Evolutionary conservation across 2,329 filamentous ascomycete genomes (phyloP), one percentile per base, ranked within the genome.

Genomic region (Microcyclospora pomicola): DNA sequence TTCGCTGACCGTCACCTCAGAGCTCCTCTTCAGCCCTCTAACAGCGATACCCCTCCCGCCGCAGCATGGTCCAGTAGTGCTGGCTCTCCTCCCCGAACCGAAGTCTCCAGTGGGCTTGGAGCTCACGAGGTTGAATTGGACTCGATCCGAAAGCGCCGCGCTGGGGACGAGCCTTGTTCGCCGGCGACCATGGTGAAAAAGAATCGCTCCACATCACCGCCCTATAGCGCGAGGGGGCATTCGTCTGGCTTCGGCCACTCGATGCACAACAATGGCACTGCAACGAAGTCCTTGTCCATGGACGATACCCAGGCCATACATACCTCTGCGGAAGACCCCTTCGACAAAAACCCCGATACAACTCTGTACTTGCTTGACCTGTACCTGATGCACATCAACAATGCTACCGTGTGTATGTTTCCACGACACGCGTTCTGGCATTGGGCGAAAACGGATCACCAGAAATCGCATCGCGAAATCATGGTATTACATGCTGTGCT

Each of bases 401-500:
- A 66, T 40, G 65, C 65, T 4, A 63, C 68, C 9, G 73, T 72
- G 47, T 63, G 64, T 42, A 68, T 78, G 44, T 73, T 77, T 41
- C 73, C 74, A 2, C 62, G 64, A 28, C 54, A 60, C 30, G 60
- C 65, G 9, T 77, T 79, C 45, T 57, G 65, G 16, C 49, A 59
- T 15, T 79, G 75, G 75, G 56, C 73, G 27, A 75, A 73, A 47
- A 67, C 62, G 11, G 47, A 40, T 27, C 38, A 40, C 13, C 41
- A 50, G 2, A 59, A 59, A 40, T 50, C 42, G 29, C 49, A 49
- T 15, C 49, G 53, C 16, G 73, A 78, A 49, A 61, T 69, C 31
- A 74, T 77, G 68, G 59, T 78, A 3, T 58, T 79, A 9, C 77
- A 79, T 50, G 65, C 69, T 1, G 65, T 77, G 47, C 62, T 80